Evolutionary conservation across 495 filamentous ascomycete species (phyloP).

Genomic region (Penicillium subrubescens): DNA sequence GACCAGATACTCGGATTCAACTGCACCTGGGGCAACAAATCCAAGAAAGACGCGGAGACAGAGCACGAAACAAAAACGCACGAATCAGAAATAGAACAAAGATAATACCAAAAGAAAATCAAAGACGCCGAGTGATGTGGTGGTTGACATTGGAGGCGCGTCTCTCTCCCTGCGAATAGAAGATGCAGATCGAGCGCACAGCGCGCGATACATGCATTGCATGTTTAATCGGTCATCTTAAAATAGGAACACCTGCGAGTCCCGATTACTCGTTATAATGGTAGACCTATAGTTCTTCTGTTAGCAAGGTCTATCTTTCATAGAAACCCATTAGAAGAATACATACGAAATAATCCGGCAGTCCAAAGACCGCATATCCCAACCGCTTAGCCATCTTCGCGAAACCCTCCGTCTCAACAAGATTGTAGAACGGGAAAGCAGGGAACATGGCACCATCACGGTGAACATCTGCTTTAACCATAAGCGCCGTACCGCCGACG

Average conservation of each 20-base stretch:
- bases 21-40: not conserved
- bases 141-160: not conserved
- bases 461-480: constrained; percentile 98
- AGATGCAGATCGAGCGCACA: constrained; percentile 14
- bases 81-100: no score
- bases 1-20: not conserved
- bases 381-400: constrained; percentile 93
- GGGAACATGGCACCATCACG: constrained; percentile 99
- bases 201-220: constrained; percentile 17
- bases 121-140: constrained; percentile 10
- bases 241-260: not conserved
- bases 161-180: not conserved
- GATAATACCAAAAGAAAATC: no score
- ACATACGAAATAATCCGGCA: constrained; percentile 96
- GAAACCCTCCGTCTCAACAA: constrained; percentile 98
- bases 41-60: not conserved
- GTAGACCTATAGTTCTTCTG: constrained; percentile 62
- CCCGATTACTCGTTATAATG: constrained; percentile 80
- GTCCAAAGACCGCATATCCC: constrained; percentile 78
- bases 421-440: constrained; percentile 90
- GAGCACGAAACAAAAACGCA: not conserved
- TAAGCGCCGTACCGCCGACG: constrained; percentile 87
- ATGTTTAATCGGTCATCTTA: not conserved
- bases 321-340: not conserved
- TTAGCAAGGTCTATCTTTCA: not conserved